Conservation (phyloP, 495 filamentous ascomycete species). For the Talaromyces thailandensis region DNA sequence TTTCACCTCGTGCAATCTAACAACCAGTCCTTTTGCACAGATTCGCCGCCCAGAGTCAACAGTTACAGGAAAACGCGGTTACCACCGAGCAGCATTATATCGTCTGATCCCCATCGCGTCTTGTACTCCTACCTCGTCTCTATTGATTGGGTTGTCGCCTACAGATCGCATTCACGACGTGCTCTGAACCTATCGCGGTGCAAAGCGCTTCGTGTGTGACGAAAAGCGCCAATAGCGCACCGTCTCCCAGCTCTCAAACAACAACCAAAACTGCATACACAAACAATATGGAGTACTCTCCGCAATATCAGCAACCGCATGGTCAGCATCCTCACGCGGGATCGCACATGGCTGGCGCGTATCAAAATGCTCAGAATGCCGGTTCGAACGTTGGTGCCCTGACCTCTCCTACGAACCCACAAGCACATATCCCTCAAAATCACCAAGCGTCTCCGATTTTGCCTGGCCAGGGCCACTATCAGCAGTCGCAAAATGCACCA, state of each 20-base stretch:
- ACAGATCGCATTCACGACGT: neutral
- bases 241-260: conserved; percentile 7
- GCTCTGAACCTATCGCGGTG: conserved; percentile 7
- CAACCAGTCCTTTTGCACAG: neutral
- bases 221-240: conserved; percentile 10
- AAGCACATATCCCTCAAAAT: conserved; percentile 40
- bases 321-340: conserved; percentile 44
- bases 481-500: conserved; percentile 35
- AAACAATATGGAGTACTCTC: conserved; percentile 44
- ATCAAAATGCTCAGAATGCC: conserved; percentile 38
- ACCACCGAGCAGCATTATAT: conserved; percentile 9
- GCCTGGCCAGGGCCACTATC: conserved; percentile 44
- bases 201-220: conserved; percentile 23
- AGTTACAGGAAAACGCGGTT: neutral
- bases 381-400: conserved; percentile 39
- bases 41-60: neutral
- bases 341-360: conserved; percentile 40
- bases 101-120: neutral
- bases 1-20: conserved; percentile 16
- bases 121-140: neutral
- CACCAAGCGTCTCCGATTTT: conserved; percentile 46
- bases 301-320: conserved; percentile 47
- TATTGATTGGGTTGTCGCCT: conserved; percentile 2
- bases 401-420: conserved; percentile 43
- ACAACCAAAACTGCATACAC: neutral